Evolutionary conservation across 2,329 filamentous ascomycete genomes (phyloP).

Genomic region (Ambrosiella xylebori): DNA sequence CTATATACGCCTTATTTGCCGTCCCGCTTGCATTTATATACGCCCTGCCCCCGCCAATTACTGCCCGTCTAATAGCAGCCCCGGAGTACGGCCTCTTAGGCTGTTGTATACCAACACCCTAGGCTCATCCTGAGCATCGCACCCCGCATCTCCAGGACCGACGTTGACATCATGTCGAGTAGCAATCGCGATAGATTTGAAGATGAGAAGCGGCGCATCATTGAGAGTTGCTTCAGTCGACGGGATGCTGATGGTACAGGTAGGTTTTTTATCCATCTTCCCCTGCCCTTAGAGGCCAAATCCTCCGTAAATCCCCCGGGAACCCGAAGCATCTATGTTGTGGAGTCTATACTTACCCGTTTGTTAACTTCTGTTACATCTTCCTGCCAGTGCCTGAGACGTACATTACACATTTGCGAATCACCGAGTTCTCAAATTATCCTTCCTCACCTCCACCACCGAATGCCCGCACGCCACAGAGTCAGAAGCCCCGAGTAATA

Average conservation of each 20-base stretch:
- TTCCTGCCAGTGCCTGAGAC: constrained; percentile 54
- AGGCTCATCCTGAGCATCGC: neutral
- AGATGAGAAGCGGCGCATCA: constrained; percentile 87
- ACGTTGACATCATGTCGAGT: neutral
- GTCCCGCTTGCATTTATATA: too few species aligned
- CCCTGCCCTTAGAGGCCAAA: neutral
- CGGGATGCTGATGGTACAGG: constrained; percentile 71
- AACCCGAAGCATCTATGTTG: too few species aligned
- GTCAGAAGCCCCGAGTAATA: constrained; percentile 79
- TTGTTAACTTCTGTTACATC: too few species aligned
- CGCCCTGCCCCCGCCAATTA: too few species aligned
- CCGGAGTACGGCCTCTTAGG: too few species aligned
- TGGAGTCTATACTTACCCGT: too few species aligned
- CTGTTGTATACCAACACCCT: neutral
- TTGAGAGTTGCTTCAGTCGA: constrained; percentile 87
- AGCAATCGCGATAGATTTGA: constrained; percentile 58
- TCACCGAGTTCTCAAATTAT: constrained; percentile 70
- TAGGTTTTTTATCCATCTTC: constrained; percentile 29
- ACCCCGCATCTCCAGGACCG: neutral
- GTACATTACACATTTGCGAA: constrained; percentile 92
- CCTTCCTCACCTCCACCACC: constrained; percentile 75
- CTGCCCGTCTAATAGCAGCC: too few species aligned
- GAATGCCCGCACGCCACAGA: constrained; percentile 46
- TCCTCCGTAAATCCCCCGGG: too few species aligned
- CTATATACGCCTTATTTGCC: too few species aligned